These are phyloP conservation scores for Cytospora piceae DNA, from an alignment of 2,329 filamentous ascomycete genomes.

Conservation along the genomic window DNA sequence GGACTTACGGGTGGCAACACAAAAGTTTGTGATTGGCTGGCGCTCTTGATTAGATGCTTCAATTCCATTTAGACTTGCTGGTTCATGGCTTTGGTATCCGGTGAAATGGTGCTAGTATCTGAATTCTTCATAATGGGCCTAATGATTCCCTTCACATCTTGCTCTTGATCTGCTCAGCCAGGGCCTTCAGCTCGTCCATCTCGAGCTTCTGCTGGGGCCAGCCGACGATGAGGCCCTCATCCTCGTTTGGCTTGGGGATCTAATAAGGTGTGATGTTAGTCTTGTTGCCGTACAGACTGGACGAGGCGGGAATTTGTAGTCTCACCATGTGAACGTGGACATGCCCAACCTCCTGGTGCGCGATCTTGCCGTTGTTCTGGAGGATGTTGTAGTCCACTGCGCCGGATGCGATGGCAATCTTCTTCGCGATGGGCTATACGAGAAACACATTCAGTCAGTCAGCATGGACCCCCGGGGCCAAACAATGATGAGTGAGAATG, in stretches of 20 bases:
- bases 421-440: conserved; percentile 76
- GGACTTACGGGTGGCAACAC: conserved; percentile 1
- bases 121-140: not conserved
- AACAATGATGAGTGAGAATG: not conserved
- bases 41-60: not conserved
- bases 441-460: not conserved
- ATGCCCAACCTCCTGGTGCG: conserved; percentile 92
- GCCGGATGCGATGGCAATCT: conserved; percentile 76
- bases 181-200: conserved; percentile 80
- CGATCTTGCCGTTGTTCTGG: conserved; percentile 92
- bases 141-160: conserved; percentile 68
- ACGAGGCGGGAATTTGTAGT: conserved; percentile 25
- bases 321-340: conserved; percentile 93
- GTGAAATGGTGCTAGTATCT: too few relatives aligned
- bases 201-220: conserved; percentile 80
- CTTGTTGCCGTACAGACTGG: not conserved
- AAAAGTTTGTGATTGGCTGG: not conserved
- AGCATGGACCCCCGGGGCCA: not conserved
- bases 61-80: not conserved
- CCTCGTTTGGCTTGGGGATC: conserved; percentile 91
- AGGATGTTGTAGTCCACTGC: conserved; percentile 87
- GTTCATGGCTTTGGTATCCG: not conserved
- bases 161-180: conserved; percentile 82
- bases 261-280: conserved; percentile 40
- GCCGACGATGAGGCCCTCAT: conserved; percentile 75